A percentile compares a stretch with the other conserved stretches of the same genome.
Evolutionary conservation across 2,329 filamentous ascomycete species (phyloP).

Genomic region (Diaporthe sp.): DNA sequence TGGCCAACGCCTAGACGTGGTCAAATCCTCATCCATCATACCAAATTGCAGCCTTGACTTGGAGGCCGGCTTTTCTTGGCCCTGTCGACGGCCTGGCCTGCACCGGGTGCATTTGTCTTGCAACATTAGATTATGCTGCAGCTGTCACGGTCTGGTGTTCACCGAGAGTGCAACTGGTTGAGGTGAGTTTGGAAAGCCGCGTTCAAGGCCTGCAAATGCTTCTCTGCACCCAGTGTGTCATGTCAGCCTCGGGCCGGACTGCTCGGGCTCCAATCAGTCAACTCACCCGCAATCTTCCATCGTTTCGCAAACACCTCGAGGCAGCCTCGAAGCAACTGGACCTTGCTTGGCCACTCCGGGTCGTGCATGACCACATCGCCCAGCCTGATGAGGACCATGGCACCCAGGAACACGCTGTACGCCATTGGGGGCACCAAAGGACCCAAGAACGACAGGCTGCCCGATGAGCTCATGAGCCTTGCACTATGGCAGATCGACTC

Average conservation of each 20-base stretch:
- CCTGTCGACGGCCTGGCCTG: background rate
- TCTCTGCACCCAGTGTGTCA: constrained; percentile 22
- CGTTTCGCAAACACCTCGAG: constrained; percentile 45
- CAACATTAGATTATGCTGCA: background rate
- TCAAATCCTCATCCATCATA: too few species aligned
- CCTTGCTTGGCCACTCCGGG: constrained; percentile 45
- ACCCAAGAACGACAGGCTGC: constrained; percentile 39
- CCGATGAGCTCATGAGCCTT: constrained; percentile 42
- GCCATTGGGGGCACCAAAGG: constrained; percentile 45
- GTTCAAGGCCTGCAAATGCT: constrained; percentile 39
- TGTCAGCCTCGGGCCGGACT: background rate
- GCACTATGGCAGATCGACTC: constrained; percentile 45
- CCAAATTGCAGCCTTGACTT: background rate
- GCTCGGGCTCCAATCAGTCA: background rate
- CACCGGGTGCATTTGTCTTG: background rate
- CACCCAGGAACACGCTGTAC: constrained; percentile 47
- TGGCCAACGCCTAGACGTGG: background rate
- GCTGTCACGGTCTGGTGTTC: background rate
- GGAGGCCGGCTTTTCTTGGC: too few species aligned
- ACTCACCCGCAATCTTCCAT: constrained; percentile 50
- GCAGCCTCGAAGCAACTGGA: constrained; percentile 44
- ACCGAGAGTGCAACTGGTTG: constrained; percentile 30
- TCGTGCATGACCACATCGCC: constrained; percentile 45
- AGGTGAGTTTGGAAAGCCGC: constrained; percentile 35
- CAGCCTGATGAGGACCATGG: constrained; percentile 47